Conservation (phyloP, 1,284 basidiomycete genomes). For the Neotropicomus parvogracilis region DNA sequence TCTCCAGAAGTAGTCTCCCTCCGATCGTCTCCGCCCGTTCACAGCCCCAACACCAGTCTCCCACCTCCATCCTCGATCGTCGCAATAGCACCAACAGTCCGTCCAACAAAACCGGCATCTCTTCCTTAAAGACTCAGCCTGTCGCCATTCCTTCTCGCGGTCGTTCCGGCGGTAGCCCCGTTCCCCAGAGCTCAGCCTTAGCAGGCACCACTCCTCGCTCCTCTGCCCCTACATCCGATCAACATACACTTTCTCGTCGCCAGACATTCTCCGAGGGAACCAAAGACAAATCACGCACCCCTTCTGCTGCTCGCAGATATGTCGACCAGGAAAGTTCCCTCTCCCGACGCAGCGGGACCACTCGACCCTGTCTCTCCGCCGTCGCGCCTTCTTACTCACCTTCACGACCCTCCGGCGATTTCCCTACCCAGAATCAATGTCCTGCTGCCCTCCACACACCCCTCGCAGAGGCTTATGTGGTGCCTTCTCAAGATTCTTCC, state of each 20-base stretch:
- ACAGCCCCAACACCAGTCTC: slow-evolving; percentile 26
- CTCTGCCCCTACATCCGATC: slow-evolving; percentile 38
- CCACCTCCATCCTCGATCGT: slow-evolving; percentile 44
- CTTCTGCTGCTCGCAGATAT: slow-evolving; percentile 59
- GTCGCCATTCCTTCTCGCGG: slow-evolving; percentile 32
- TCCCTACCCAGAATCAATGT: slow-evolving; percentile 18
- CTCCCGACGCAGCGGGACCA: slow-evolving; percentile 43
- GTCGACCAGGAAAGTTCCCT: slow-evolving; percentile 50
- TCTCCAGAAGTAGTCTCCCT: slow-evolving; percentile 30
- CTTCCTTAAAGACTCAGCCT: slow-evolving; percentile 34
- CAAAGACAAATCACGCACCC: slow-evolving; percentile 49
- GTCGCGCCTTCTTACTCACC: slow-evolving; percentile 34
- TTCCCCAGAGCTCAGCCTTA: slow-evolving; percentile 24
- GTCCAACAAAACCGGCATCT: slow-evolving; percentile 33
- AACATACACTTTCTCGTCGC: slow-evolving; percentile 43
- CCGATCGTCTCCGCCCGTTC: slow-evolving; percentile 29
- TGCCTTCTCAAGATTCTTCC: slow-evolving; percentile 24
- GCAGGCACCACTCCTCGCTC: slow-evolving; percentile 31
- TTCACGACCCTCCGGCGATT: slow-evolving; percentile 22
- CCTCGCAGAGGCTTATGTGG: slow-evolving; percentile 17
- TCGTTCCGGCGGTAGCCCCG: slow-evolving; percentile 33
- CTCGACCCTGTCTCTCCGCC: slow-evolving; percentile 49
- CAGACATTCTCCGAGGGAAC: slow-evolving; percentile 41
- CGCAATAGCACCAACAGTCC: slow-evolving; percentile 45
- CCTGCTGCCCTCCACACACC: slow-evolving; percentile 20